Percentiles rank a stretch among this genome's conserved stretches.
These are phyloP conservation scores for Hypomontagnella monticulosa DNA, from an alignment of 495 filamentous ascomycete species.

Conservation along the genomic window DNA sequence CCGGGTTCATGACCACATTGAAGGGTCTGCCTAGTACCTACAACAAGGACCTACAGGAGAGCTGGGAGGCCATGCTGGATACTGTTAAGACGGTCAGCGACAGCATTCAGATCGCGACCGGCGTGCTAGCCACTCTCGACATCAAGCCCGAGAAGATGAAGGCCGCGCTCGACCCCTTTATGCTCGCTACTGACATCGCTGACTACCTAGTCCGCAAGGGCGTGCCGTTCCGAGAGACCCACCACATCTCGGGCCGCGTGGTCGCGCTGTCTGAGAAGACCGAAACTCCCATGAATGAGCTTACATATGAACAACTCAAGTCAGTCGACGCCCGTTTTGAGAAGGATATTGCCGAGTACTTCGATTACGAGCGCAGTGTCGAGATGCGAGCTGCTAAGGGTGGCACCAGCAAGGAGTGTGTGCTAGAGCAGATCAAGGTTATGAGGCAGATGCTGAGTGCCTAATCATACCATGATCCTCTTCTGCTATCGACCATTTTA, in stretches of 20 bases:
- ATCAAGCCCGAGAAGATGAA: constrained; percentile 79
- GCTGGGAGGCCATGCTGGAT: constrained; percentile 87
- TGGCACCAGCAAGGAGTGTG: constrained; percentile 78
- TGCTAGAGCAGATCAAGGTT: constrained; percentile 80
- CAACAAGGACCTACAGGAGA: constrained; percentile 96
- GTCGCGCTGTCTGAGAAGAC: constrained; percentile 74
- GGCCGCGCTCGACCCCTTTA: constrained; percentile 70
- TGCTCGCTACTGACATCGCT: constrained; percentile 85
- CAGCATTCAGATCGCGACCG: constrained; percentile 86
- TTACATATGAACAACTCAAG: constrained; percentile 73
- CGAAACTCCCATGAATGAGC: constrained; percentile 77
- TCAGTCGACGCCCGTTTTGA: constrained; percentile 79
- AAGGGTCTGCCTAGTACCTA: constrained; percentile 92
- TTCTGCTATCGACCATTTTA: not conserved
- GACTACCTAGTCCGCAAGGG: constrained; percentile 93
- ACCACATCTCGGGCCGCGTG: constrained; percentile 86
- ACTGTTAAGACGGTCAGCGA: constrained; percentile 86
- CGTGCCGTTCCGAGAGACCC: constrained; percentile 83
- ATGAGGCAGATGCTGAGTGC: constrained; percentile 62
- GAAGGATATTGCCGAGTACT: constrained; percentile 74
- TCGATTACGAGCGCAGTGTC: constrained; percentile 88
- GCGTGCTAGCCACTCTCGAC: constrained; percentile 78
- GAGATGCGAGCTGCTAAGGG: constrained; percentile 84
- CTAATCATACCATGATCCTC: constrained; percentile 5
- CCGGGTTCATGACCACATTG: constrained; percentile 85